These are phyloP conservation scores for Tylopilus sp. DNA, from an alignment of 768 basidiomycete species.

Conservation along the genomic window DNA sequence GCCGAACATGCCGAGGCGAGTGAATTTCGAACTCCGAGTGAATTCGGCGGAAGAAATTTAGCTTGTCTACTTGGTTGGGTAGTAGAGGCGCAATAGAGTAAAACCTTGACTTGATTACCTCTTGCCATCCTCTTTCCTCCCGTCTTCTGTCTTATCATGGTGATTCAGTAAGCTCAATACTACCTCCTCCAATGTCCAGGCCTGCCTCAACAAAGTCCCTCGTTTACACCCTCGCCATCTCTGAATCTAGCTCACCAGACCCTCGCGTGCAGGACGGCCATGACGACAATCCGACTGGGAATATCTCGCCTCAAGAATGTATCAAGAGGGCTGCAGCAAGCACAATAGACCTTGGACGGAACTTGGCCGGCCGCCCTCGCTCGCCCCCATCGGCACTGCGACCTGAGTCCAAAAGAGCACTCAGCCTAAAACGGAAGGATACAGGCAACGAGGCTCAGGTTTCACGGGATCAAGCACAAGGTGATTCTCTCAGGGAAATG, in stretches of 20 bases:
- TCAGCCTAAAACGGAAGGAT: constrained; percentile 52
- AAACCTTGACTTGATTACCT: constrained; percentile 2
- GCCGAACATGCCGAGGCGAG: constrained; percentile 18
- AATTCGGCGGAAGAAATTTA: background rate
- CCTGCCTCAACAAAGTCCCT: constrained; percentile 22
- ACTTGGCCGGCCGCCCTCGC: constrained; percentile 42
- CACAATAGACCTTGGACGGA: constrained; percentile 64
- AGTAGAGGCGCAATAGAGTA: constrained; percentile 11
- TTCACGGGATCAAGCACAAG: constrained; percentile 26
- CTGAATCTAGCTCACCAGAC: constrained; percentile 33
- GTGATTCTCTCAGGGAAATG: constrained; percentile 30
- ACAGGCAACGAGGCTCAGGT: constrained; percentile 41
- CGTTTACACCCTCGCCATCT: constrained; percentile 16
- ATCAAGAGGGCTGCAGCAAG: constrained; percentile 53
- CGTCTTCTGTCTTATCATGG: constrained; percentile 8
- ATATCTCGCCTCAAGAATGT: constrained; percentile 38
- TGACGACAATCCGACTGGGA: constrained; percentile 27
- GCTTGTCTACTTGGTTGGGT: constrained; percentile 20
- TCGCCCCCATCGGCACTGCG: constrained; percentile 29
- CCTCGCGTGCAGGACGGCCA: constrained; percentile 30
- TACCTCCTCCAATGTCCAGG: constrained; percentile 22
- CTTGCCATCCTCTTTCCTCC: background rate
- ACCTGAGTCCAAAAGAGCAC: constrained; percentile 46
- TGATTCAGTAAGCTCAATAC: constrained; percentile 1
- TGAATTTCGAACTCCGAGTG: constrained; percentile 13